phyloP scores from a whole-genome alignment of 23 red algal genomes.

The Gracilariopsis chorda region DNA sequence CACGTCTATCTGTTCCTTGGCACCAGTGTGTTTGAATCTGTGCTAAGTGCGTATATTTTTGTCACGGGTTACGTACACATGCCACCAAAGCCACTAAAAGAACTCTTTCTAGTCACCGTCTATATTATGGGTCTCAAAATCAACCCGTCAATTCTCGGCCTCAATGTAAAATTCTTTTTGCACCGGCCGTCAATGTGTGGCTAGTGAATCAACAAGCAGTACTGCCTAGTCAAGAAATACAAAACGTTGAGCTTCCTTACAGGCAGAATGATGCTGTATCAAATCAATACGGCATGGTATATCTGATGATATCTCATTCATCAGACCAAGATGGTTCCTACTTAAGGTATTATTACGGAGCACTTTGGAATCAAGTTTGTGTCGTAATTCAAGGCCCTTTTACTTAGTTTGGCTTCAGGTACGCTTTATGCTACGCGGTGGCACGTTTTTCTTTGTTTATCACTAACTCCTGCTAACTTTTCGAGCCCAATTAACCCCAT shows the following conservation, averaged over 20 bases:
- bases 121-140: slow-evolving; percentile 91
- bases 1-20: slow-evolving; percentile 41
- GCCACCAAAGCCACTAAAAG: slow-evolving; percentile 27
- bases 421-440: too few species aligned
- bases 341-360: slow-evolving; percentile 98
- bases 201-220: slow-evolving; percentile 89
- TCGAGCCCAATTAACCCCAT: too few species aligned
- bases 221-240: slow-evolving; percentile 67
- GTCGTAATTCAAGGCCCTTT: slow-evolving; percentile 93
- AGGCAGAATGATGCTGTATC: slow-evolving; percentile 84
- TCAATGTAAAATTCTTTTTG: slow-evolving; percentile 98
- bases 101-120: slow-evolving; percentile 47
- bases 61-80: slow-evolving; percentile 36
- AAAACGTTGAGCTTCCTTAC: slow-evolving; percentile 40
- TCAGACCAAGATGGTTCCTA: slow-evolving; percentile 81
- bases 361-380: slow-evolving; percentile 98
- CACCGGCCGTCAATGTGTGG: slow-evolving; percentile 92
- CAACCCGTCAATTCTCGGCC: slow-evolving; percentile 78
- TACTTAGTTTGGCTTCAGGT: slow-evolving; percentile 89
- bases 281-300: slow-evolving; percentile 77
- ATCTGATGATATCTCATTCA: slow-evolving; percentile 93
- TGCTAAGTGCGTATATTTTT: slow-evolving; percentile 74
- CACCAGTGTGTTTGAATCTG: slow-evolving; percentile 56
- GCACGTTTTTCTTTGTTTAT: too few species aligned
- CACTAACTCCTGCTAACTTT: too few species aligned